Base-by-base conservation (phyloP, 2,329 filamentous ascomycete species). In the Epichloe sibirici region DNA sequence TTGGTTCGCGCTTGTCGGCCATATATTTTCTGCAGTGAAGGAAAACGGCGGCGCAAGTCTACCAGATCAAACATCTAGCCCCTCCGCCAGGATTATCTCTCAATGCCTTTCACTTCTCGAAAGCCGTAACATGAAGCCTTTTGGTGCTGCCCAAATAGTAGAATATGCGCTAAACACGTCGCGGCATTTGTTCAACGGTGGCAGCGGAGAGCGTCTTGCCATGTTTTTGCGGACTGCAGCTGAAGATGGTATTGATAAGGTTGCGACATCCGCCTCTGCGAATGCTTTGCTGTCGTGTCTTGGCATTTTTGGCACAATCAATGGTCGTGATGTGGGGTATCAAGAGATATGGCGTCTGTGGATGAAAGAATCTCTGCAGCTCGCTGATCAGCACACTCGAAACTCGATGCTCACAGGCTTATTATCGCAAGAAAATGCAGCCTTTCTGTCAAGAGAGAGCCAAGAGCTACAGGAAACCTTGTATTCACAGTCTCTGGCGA, bases 231-330 rank as follows among this genome's bases (percentile, higher is more conserved):
- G 66, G 2, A 57, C 59, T 1, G 80, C 86, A 43, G 67, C 85
- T 4, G 66, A 72, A 21, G 69, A 79, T 1, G 71, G 83, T 55
- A 71, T 85, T 13, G 71, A 77, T 0, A 68, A 71, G 1, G 69
- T 93, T 15, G 68, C 90, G 3, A 67, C 76, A 2, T 90, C 88
- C 0, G 79, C 86, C 0, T 90, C 88, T 1, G 79, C 81, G 0
- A 67, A 77, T 2, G 77, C 83, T 49, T 66, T 95, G 0, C 71
- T 90, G 7, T 78, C 82, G 0, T 79, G 82, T 11, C 70, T 95
- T 0, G 76, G 82, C 47, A 66, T 76, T 0, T 70, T 83, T 42
- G 74, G 76, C 1, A 63, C 70, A 34, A 69, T 72, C 15, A 66
- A 66, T 40, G 69, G 59, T 51, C 71, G 65, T 52, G 63, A 63